Base-by-base conservation (phyloP, 1,284 basidiomycete genomes). In the Malassezia vespertilionis region DNA sequence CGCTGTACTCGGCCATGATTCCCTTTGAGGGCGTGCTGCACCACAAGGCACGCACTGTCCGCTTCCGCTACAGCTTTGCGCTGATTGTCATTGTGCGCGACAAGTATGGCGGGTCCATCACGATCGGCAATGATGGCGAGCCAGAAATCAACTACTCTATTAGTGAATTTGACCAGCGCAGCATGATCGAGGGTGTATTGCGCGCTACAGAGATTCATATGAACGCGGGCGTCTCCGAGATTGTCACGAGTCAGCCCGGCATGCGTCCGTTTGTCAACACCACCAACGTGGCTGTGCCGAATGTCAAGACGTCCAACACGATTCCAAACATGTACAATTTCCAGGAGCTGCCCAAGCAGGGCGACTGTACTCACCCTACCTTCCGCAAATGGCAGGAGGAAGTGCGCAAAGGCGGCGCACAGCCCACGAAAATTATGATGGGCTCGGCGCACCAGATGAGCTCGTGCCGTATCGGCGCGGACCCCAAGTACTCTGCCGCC, bases 381-480 rank as follows among this genome's bases (percentile, higher is more conserved):
- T 69, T 64, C 56, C 44, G 52, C 27, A 57, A 39, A 20, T 74
- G 69, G 69, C 58, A 57, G 33, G 40, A 60, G 39, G 52, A 63
- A 54, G 41, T 74, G 26, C 36, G 45, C 32, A 46, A 52, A 14
- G 41, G 61, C 10, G 65, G 65, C 11, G 53, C 56, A 15, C 15
- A 35, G 14, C 58, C 63, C 2, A 56, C 62, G 38, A 41, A 42
- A n/a, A 37, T 46, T 17, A 33, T 52, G 10, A 44, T 61, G 7
- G 67, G 66, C 34, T 62, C 60, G 0, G 67, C 67, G 11, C 64
- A 69, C 42, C 62, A 71, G 60, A 75, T 76, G 74, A 72, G 69
- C 2, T 72, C 68, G n/a, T 72, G 65, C 57, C 63, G 63, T 30
- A 73, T 75, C 73, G 68, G 71, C 5, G 52, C 56, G 3, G 57